Evolutionary conservation across 371 early-diverging fungal species (phyloP).

Genomic region (Mortierella sp.): DNA sequence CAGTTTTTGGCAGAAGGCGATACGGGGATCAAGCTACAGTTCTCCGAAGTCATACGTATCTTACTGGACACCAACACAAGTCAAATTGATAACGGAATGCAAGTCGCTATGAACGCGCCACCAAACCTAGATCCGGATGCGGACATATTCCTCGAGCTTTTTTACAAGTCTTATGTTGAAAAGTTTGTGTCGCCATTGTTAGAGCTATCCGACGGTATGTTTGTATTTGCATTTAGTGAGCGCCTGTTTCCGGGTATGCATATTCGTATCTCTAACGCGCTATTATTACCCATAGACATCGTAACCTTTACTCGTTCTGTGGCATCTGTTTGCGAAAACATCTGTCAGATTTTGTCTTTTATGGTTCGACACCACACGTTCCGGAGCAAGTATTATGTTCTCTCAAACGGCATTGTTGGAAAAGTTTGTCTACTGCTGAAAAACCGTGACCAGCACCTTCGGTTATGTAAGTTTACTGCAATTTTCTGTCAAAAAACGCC

Average conservation of each 20-base stretch:
- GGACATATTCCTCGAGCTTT: slow-evolving; percentile 79
- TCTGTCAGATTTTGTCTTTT: slow-evolving; percentile 83
- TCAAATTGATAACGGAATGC: slow-evolving; percentile 51
- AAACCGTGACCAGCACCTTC: slow-evolving; percentile 76
- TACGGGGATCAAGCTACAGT: slow-evolving; percentile 75
- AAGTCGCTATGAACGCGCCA: slow-evolving; percentile 24
- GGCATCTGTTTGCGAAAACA: slow-evolving; percentile 63
- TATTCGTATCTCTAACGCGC: neutral
- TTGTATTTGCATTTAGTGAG: neutral
- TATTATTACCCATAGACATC: slow-evolving; percentile 9
- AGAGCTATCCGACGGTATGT: slow-evolving; percentile 54
- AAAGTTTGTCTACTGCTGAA: slow-evolving; percentile 76
- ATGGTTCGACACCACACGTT: slow-evolving; percentile 77
- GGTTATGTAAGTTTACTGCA: slow-evolving; percentile 69
- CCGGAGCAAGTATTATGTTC: slow-evolving; percentile 82
- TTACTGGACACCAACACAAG: slow-evolving; percentile 75
- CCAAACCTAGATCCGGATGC: slow-evolving; percentile 69
- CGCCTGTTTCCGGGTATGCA: neutral
- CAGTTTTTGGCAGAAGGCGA: slow-evolving; percentile 72
- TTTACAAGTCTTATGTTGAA: slow-evolving; percentile 75
- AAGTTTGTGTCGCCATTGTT: slow-evolving; percentile 73
- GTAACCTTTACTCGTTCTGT: slow-evolving; percentile 35
- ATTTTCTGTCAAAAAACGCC: slow-evolving; percentile 37
- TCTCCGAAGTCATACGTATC: slow-evolving; percentile 77
- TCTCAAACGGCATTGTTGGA: slow-evolving; percentile 69